Evolutionary conservation across 2,329 filamentous ascomycete genomes (phyloP), one percentile per base, ranked within the genome.

Genomic region (Fusarium fracticaudum): DNA sequence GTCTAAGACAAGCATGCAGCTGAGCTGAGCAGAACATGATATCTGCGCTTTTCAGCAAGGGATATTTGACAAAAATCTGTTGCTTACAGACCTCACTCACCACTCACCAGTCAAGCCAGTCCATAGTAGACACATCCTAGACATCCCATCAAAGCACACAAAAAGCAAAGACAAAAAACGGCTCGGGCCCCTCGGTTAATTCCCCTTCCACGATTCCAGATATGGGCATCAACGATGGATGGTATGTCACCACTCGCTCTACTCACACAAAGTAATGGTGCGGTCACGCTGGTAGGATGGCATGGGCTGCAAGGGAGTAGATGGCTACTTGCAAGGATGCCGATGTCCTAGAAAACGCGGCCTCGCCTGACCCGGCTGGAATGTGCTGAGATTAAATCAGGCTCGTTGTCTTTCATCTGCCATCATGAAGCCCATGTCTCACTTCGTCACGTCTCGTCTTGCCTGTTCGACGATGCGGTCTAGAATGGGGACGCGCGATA

Each of bases 1-100:
- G 59, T 76, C 64, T 64, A 69, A 77, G 68, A 71, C 75, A 77
- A 35, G 51, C 67, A 67, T 64, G 35, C 35, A 37, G 62, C 45
- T 55, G 58, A 47, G 50, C 63, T 67, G 64, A 53, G 35, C 40
- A 44, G 41, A 26, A 15, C 20, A 29, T 50, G 3, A 33, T 48
- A 54, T 41, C 33, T 40, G 53, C 54, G 55, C 51, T 24, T 57
- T n/a, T 60, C 44, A 40, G 38, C 37, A 67, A 73, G 70, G 70
- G 70, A 73, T 47, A 60, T 26, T 20, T 43, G 31, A 66, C 45
- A 59, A 43, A 71, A 67, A 31, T 40, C 15, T 35, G 67, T 55
- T 71, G 38, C 55, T 48, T 48, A 17, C 20, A 33, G 47, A 22
- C 38, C 35, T 44, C 53, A 41, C 33, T 37, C 35, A 37, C 33